Conservation (phyloP, 2,329 filamentous ascomycete species). For the Cyanodermella asteris region DNA sequence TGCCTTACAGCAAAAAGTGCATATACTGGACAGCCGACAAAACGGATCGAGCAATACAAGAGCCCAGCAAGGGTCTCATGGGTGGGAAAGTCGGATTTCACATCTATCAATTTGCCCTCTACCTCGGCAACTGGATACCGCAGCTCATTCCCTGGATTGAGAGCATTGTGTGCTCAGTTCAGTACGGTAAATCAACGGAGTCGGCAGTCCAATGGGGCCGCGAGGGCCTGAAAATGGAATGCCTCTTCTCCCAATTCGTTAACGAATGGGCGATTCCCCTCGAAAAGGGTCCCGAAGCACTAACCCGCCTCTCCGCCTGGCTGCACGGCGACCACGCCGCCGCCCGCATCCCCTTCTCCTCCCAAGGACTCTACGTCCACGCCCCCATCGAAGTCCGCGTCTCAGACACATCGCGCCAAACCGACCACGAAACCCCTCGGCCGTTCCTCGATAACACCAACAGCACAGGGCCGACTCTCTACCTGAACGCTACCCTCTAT, state of each 20-base stretch:
- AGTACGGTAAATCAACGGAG: slow-evolving; percentile 64
- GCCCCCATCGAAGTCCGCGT: slow-evolving; percentile 86
- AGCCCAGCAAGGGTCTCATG: slow-evolving; percentile 52
- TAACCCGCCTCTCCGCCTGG: slow-evolving; percentile 68
- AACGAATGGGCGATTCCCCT: slow-evolving; percentile 95
- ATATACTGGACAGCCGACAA: slow-evolving; percentile 80
- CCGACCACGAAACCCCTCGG: slow-evolving; percentile 22
- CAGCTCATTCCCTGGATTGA: slow-evolving; percentile 70
- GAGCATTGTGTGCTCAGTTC: slow-evolving; percentile 93
- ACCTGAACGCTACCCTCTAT: slow-evolving; percentile 79
- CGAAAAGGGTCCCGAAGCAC: slow-evolving; percentile 64
- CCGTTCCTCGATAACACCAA: slow-evolving; percentile 54
- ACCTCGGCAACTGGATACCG: slow-evolving; percentile 55
- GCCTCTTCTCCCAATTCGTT: slow-evolving; percentile 92
- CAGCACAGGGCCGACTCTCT: slow-evolving; percentile 50
- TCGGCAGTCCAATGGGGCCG: slow-evolving; percentile 62
- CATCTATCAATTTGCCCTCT: slow-evolving; percentile 79
- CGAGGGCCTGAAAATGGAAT: slow-evolving; percentile 80
- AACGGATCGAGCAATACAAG: slow-evolving; percentile 37
- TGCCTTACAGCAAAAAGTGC: slow-evolving; percentile 72
- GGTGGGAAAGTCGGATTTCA: slow-evolving; percentile 66
- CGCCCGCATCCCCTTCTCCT: slow-evolving; percentile 57
- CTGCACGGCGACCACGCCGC: slow-evolving; percentile 50
- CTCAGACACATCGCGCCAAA: slow-evolving; percentile 45
- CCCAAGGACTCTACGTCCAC: slow-evolving; percentile 62